Evolutionary conservation across 192 early-diverging fungal species (phyloP), one percentile per base, ranked within the genome.

Genomic region (Backusella luteola): DNA sequence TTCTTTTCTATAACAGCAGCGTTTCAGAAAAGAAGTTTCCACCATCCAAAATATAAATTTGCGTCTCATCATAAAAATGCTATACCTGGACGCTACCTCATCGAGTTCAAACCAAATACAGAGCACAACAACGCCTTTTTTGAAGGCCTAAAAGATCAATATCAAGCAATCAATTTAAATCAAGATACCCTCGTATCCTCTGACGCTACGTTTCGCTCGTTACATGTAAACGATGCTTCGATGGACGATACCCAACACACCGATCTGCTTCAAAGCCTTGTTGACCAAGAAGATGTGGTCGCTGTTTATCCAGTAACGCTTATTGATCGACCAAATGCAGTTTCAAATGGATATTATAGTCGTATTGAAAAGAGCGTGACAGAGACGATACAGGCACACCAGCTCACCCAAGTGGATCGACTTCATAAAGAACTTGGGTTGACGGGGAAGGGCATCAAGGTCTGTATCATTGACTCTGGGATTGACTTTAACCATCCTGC

Each of bases 401-500:
- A 84, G 4, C 71, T 83, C 59, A 89, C 90, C 4, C 89, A 90
- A 11, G 88, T 91, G 0, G 76, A 81, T 34, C 70, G 46, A 34
- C 84, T 87, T 4, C 89, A 87, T 34, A 75, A 79, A 19, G 76
- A 84, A 17, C 79, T 90, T 38, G 83, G 81, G 3, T 74, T 89
- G 42, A 83, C 82, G 15, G 92, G 92, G 14, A 86, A 86, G 73
- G 91, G 89, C 9, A 74, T 93, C 67, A 87, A 85, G 34, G 83
- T 69, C 3, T 69, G 67, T 44, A n/a, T 68, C 29, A 44, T 66
- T 6, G 32, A 39, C 17, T 38, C 66, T 42, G 77, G 80, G 26
- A 80, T 91, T 5, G 89, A 90, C 73, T 90, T 89, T 66, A 85
- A 23, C 2, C 90, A 93, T 73, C 87, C 89, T n/a, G 89, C 90